phyloP scores from a whole-genome alignment of 202 grass and related monocot genomes.

The Bolboschoenoplectus hybrid region DNA sequence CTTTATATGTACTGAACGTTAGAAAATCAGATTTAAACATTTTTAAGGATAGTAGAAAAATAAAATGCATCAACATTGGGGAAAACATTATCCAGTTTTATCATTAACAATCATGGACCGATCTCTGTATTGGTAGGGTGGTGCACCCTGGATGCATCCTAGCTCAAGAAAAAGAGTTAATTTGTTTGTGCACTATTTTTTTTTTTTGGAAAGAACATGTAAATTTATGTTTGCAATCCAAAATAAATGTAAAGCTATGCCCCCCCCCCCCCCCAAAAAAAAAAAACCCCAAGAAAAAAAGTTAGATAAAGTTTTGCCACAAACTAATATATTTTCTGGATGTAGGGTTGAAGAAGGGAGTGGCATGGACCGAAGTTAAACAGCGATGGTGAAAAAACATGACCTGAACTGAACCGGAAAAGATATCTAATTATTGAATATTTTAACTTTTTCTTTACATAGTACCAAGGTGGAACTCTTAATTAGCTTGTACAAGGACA shows the following conservation, averaged over 20 bases:
- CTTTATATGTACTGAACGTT: slow-evolving; percentile 48
- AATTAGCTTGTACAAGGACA: slow-evolving; percentile 15
- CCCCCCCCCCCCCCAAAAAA: neutral
- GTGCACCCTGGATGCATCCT: neutral
- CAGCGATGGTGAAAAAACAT: neutral
- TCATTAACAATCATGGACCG: neutral
- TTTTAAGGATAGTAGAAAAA: slow-evolving; percentile 19
- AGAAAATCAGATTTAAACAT: slow-evolving; percentile 7
- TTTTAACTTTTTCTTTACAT: neutral
- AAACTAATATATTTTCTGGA: neutral
- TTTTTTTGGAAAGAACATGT: neutral
- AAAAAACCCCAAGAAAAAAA: neutral
- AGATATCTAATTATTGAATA: neutral
- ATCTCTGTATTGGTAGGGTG: neutral
- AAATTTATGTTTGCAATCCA: neutral
- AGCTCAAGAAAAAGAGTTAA: slow-evolving; percentile 5
- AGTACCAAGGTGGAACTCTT: neutral
- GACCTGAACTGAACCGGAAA: slow-evolving; percentile 37
- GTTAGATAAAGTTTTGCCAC: neutral
- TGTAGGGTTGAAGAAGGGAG: no score
- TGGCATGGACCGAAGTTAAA: no score
- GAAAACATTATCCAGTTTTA: slow-evolving; percentile 25
- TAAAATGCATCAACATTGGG: slow-evolving; percentile 33
- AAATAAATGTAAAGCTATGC: neutral
- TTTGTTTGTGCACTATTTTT: neutral